Evolutionary conservation across 495 filamentous ascomycete genomes (phyloP), one percentile per base, ranked within the genome.

Genomic region (Schizothecium vesticola): DNA sequence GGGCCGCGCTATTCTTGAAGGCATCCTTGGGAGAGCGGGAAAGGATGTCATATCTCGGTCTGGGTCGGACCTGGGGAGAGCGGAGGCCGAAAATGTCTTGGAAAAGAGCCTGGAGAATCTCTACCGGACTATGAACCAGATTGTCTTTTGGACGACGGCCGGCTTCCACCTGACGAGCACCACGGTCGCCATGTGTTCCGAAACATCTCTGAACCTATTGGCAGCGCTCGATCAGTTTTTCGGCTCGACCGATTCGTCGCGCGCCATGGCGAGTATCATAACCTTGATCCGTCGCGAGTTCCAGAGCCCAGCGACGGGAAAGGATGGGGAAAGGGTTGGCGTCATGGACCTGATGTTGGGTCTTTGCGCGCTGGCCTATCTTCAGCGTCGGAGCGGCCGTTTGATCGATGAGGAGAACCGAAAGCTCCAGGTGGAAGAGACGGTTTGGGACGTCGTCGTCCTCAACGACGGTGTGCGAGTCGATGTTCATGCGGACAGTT

Each of bases 361-460:
- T 3, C 80, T 89, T 16, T 86, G 90, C 63, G 90, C 88, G 10
- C 86, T 94, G 67, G 91, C 89, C 2, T 85, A 92, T 63, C 75
- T 94, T 58, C 91, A 93, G 71, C 83, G 86, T 31, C 87, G 87
- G 83, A 89, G 89, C 36, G 85, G 82, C 66, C 86, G 82, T 51
- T 82, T 85, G 63, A 86, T 87, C 22, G 85, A 89, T 64, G 80
- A 84, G 61, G 82, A 89, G 29, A 75, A 80, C 21, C 83, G 81
- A 21, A 78, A 82, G 1, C 80, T 82, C 31, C 77, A 81, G 58
- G 83, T 83, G 13, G 84, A 90, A 61, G 90, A 92, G 71, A 78
- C 86, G 26, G 81, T 93, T 11, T 94, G 91, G 91, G 91, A 94
- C 80, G 87, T 92, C n/a, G 88, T 93, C 58, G 86, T 93, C 31